Conservation (phyloP, 1,139 yeast species). For the Blastobotrys niveus region DNA sequence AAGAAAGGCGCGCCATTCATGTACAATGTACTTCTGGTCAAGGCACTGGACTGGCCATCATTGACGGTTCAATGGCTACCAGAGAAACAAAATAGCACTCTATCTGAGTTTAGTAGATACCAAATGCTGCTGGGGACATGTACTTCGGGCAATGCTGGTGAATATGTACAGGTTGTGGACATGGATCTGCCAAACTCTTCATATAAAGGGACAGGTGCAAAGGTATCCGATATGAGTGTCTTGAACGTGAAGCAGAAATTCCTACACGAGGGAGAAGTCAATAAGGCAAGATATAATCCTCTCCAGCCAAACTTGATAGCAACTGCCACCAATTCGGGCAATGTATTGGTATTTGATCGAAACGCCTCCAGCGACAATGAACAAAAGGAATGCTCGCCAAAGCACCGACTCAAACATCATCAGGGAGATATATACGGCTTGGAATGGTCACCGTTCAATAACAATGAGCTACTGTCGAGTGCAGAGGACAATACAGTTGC, state of each 20-base stretch:
- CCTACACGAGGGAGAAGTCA: conserved; percentile 56
- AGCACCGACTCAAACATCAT: conserved; percentile 48
- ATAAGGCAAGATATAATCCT: conserved; percentile 79
- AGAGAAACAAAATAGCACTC: conserved; percentile 22
- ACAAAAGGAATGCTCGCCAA: conserved; percentile 23
- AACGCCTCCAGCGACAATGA: conserved; percentile 27
- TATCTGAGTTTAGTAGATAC: conserved; percentile 26
- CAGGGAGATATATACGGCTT: conserved; percentile 63
- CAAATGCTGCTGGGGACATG: conserved; percentile 70
- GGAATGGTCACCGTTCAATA: conserved; percentile 49
- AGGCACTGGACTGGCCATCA: conserved; percentile 55
- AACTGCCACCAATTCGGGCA: conserved; percentile 72
- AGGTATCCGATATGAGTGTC: conserved; percentile 18
- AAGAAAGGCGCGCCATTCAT: conserved; percentile 83
- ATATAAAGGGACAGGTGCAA: conserved; percentile 15
- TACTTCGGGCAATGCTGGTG: conserved; percentile 70
- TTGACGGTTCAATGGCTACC: conserved; percentile 39
- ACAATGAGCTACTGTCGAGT: conserved; percentile 49
- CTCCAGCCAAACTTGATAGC: conserved; percentile 61
- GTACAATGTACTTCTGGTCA: conserved; percentile 69
- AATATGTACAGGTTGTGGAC: conserved; percentile 68
- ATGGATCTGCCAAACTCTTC: conserved; percentile 55
- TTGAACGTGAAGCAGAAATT: conserved; percentile 39
- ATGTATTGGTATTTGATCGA: conserved; percentile 58
- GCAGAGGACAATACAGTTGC: conserved; percentile 66